These are phyloP conservation scores for Pleurotus platypus DNA, from an alignment of 768 basidiomycete species.

Conservation along the genomic window DNA sequence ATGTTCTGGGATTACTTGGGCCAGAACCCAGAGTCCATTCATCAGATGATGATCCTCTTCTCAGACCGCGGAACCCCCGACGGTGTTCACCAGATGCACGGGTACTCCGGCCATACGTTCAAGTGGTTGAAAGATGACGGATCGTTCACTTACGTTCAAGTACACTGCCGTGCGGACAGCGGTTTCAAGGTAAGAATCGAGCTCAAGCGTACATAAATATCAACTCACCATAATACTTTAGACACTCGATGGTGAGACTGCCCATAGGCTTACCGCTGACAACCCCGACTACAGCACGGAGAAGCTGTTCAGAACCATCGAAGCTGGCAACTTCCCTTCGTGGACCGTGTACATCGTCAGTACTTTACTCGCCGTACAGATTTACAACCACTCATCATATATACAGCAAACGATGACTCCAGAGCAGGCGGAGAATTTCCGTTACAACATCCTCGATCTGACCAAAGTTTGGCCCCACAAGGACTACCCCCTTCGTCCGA, in stretches of 20 bases:
- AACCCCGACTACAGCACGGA: constrained; percentile 87
- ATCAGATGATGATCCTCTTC: constrained; percentile 87
- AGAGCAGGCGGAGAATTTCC: constrained; percentile 86
- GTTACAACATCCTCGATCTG: constrained; percentile 86
- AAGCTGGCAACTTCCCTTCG: constrained; percentile 72
- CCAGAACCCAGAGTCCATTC: constrained; percentile 86
- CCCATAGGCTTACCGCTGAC: constrained; percentile 61
- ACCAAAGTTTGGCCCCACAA: constrained; percentile 91
- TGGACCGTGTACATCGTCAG: constrained; percentile 87
- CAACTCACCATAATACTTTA: constrained; percentile 21
- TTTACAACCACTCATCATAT: constrained; percentile 5
- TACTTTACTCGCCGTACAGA: constrained; percentile 6
- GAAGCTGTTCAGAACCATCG: constrained; percentile 78
- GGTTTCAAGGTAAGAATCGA: constrained; percentile 66
- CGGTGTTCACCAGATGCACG: constrained; percentile 85
- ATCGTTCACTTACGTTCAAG: constrained; percentile 81
- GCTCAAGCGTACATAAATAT: not conserved
- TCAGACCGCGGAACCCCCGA: constrained; percentile 95
- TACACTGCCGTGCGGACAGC: constrained; percentile 74
- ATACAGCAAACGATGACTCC: constrained; percentile 87
- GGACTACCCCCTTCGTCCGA: constrained; percentile 82
- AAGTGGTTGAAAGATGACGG: constrained; percentile 86
- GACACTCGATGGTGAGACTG: constrained; percentile 70
- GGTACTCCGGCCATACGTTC: constrained; percentile 91
- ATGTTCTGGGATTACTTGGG: constrained; percentile 90